Evolutionary conservation across 2,329 filamentous ascomycete species (phyloP).

Genomic region (Trichoderma afroharzianum): DNA sequence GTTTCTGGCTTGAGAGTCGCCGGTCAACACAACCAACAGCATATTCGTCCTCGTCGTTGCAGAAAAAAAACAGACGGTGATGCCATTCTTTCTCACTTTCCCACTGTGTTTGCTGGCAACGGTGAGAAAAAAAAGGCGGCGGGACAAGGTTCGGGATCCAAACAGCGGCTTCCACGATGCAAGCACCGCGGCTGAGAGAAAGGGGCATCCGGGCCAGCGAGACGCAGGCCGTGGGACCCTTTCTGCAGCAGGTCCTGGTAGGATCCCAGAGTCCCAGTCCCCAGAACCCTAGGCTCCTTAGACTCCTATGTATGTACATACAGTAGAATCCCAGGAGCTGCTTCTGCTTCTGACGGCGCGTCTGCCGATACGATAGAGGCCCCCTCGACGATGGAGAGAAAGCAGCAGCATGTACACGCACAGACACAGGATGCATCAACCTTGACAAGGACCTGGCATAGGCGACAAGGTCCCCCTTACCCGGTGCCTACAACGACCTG

Average conservation of each 20-base stretch:
- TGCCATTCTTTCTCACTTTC: background rate
- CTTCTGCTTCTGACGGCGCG: constrained; percentile 5
- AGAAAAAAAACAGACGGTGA: background rate
- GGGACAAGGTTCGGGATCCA: background rate
- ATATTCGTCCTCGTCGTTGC: background rate
- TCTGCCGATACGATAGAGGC: constrained; percentile 2
- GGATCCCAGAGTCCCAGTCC: background rate
- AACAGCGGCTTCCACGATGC: background rate
- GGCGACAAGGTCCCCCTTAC: background rate
- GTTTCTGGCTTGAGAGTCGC: background rate
- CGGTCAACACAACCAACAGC: background rate
- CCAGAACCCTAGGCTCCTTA: too few relatives aligned
- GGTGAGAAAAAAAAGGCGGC: background rate
- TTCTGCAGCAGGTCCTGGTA: background rate
- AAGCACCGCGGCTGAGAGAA: background rate
- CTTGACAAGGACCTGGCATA: background rate
- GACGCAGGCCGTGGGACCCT: constrained; percentile 10
- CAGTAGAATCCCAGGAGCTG: background rate
- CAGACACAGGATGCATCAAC: background rate
- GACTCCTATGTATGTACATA: background rate
- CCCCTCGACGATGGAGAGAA: background rate
- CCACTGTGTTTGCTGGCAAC: background rate
- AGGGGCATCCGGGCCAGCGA: background rate
- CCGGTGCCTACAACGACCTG: background rate
- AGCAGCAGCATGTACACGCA: background rate